These are phyloP conservation scores for Vicia sativa DNA, from an alignment of 306 rosid species.

Conservation along the genomic window DNA sequence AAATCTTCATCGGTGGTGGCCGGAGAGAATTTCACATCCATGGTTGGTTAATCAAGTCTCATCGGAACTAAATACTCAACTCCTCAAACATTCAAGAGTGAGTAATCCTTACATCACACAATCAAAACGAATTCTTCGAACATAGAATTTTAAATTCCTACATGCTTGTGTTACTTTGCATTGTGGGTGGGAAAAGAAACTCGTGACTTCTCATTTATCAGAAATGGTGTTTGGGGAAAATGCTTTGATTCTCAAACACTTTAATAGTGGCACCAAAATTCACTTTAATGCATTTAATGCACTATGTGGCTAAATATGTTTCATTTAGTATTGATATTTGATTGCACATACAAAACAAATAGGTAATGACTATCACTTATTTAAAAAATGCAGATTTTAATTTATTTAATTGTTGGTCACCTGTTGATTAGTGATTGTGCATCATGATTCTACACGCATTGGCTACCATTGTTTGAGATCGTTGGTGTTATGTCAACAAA, in stretches of 20 bases:
- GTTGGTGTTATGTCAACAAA: too few relatives aligned
- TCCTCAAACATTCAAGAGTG: conserved; percentile 64
- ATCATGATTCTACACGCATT: too few relatives aligned
- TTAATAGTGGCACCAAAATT: conserved; percentile 66
- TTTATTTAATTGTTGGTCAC: too few relatives aligned
- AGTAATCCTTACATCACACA: conserved; percentile 21
- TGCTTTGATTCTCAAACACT: conserved; percentile 66
- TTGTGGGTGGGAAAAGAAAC: conserved; percentile 86
- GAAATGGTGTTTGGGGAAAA: conserved; percentile 98
- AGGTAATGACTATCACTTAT: too few relatives aligned
- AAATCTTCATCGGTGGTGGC: conserved; percentile 59
- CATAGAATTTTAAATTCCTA: not conserved
- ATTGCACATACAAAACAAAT: too few relatives aligned
- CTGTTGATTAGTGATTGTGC: too few relatives aligned
- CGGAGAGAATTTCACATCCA: conserved; percentile 72
- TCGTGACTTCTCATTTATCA: conserved; percentile 80
- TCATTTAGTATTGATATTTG: too few relatives aligned
- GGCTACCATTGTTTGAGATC: too few relatives aligned
- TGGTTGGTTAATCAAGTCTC: conserved; percentile 90
- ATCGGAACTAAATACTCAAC: conserved; percentile 65
- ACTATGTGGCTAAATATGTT: too few relatives aligned
- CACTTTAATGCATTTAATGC: conserved; percentile 94
- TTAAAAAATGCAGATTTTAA: too few relatives aligned
- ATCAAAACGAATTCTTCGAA: conserved; percentile 21
- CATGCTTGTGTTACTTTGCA: not conserved